Conservation (phyloP, 768 basidiomycete species). For the Lactifluus piperatus region DNA sequence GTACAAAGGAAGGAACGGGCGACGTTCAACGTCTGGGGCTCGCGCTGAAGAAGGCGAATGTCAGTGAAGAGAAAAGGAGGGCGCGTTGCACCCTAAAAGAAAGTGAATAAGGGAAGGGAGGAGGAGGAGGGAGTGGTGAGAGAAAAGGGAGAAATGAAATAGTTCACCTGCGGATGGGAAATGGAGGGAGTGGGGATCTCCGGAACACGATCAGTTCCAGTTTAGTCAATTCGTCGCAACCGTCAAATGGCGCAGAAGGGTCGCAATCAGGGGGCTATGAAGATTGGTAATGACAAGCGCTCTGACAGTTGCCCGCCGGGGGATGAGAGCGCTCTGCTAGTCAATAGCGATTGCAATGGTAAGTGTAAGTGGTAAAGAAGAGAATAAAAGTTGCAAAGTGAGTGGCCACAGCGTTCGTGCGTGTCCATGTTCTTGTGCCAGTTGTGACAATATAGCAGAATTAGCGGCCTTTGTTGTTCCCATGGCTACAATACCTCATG, state of each 20-base stretch:
- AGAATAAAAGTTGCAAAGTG: neutral
- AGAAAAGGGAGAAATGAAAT: constrained; percentile 13
- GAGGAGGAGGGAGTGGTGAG: constrained; percentile 19
- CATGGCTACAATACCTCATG: neutral
- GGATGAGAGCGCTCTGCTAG: neutral
- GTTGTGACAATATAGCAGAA: neutral
- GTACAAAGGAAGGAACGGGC: neutral
- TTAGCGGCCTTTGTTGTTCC: neutral
- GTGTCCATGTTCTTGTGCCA: neutral
- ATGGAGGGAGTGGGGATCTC: neutral
- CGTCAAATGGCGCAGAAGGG: neutral
- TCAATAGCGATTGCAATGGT: neutral
- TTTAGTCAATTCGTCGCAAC: neutral
- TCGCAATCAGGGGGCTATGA: neutral
- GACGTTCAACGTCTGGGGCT: constrained; percentile 16
- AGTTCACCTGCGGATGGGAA: neutral
- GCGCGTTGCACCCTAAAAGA: constrained; percentile 12
- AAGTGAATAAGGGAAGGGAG: constrained; percentile 26
- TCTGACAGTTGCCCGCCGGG: neutral
- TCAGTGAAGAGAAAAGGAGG: constrained; percentile 22
- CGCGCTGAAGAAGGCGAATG: constrained; percentile 26
- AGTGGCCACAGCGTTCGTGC: neutral
- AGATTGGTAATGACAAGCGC: too few species aligned
- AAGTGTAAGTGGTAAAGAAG: neutral
- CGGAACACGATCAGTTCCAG: neutral